phyloP scores from a whole-genome alignment of 75 land plant species.

The Isoetes taiwanensis region DNA sequence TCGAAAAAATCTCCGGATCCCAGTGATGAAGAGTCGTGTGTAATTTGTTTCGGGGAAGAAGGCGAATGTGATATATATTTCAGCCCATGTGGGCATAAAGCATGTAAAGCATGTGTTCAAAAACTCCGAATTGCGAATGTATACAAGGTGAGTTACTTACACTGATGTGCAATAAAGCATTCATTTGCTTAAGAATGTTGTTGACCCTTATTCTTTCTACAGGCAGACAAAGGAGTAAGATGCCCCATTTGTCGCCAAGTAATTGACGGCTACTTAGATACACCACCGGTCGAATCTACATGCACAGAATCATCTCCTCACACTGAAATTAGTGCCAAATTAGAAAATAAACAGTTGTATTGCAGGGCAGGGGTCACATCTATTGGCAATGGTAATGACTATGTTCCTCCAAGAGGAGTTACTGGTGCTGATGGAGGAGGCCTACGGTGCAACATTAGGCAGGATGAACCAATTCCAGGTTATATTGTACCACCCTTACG shows the following conservation, averaged over 20 bases:
- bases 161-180: not conserved
- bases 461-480: constrained; percentile 20
- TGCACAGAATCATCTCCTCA: constrained; percentile 2
- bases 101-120: constrained; percentile 22
- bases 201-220: not conserved
- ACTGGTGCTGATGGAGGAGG: constrained; percentile 23
- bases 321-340: constrained; percentile 11
- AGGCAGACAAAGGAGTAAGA: constrained; percentile 25
- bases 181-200: not conserved
- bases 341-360: constrained; percentile 9
- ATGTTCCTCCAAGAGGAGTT: constrained; percentile 19
- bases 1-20: no score
- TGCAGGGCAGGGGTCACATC: constrained; percentile 16
- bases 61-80: constrained; percentile 18
- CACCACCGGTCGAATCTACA: constrained; percentile 11
- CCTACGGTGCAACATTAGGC: constrained; percentile 9
- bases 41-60: constrained; percentile 14
- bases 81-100: constrained; percentile 21
- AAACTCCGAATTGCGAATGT: constrained; percentile 23
- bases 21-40: constrained; percentile 19
- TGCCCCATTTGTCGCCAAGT: constrained; percentile 24
- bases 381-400: constrained; percentile 22
- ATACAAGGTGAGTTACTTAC: constrained; percentile 12
- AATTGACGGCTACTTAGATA: constrained; percentile 15
- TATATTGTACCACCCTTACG: constrained; percentile 18